Evolutionary conservation across 345 rosid species (phyloP).

Genomic region (Heritiera littoralis): DNA sequence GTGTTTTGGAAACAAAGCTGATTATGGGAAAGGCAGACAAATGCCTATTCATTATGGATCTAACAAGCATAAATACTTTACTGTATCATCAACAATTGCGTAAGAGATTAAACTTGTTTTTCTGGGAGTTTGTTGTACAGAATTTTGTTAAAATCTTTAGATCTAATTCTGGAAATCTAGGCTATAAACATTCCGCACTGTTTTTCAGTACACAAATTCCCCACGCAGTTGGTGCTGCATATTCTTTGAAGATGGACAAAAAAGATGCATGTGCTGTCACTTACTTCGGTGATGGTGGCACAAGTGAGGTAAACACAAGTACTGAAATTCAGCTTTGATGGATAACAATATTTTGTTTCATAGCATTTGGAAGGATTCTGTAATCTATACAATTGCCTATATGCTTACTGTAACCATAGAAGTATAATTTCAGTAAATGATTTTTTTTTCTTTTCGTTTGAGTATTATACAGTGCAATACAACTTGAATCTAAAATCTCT

Average conservation of each 20-base stretch:
- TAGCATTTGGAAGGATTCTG: not conserved
- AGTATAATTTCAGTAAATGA: not conserved
- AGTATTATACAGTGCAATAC: not conserved
- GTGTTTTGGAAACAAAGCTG: slow-evolving; percentile 61
- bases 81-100: slow-evolving; percentile 74
- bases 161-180: not conserved
- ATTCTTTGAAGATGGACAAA: slow-evolving; percentile 55
- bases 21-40: slow-evolving; percentile 85
- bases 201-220: slow-evolving; percentile 30
- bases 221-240: slow-evolving; percentile 59
- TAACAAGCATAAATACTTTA: slow-evolving; percentile 68
- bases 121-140: not conserved
- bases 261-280: slow-evolving; percentile 21
- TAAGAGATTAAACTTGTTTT: slow-evolving; percentile 29
- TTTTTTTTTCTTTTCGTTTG: not conserved
- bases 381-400: not conserved
- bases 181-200: slow-evolving; percentile 1
- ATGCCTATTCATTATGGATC: slow-evolving; percentile 91
- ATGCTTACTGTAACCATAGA: not conserved
- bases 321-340: not conserved
- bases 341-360: not conserved
- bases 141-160: slow-evolving; percentile 1
- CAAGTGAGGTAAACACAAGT: slow-evolving; percentile 48
- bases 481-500: slow-evolving; percentile 3
- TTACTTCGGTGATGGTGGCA: slow-evolving; percentile 51